Evolutionary conservation across 305 asterid genomes (phyloP), one percentile per base, ranked within the genome.

Genomic region (Ilex paraguariensis): DNA sequence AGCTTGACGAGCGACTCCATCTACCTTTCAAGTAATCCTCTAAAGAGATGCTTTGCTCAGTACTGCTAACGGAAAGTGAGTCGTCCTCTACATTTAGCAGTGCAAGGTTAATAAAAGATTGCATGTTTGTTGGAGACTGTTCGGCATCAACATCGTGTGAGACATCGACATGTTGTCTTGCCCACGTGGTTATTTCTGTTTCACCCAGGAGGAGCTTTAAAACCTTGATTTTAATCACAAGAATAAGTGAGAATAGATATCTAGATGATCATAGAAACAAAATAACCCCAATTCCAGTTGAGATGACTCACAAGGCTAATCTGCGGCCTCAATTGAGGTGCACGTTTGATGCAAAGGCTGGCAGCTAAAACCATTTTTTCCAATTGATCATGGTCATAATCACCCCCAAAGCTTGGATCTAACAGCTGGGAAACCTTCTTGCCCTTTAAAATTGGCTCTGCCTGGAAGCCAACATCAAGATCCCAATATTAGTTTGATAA

Each of bases 81-180:
- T 85, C 94, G 12, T 88, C 95, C 67, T 83, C 96, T 77, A 86
- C 46, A 62, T 88, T 74, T 46, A 77, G 79, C 68, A 91, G 70
- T 7, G 95, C 98, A 3, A 91, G 88, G 57, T 91, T 86, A 64
- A 91, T 75, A 71, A 83, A 84, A 33, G 90, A 85, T 73, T 91
- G 94, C 68, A 91, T 81, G 55, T 80, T 73, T 61, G 78, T 65
- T 3, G 78, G 60, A 5, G 86, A 82, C 45, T 78, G 86, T 75
- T 75, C 30, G 5, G 40, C 56, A 9, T 64, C 69, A 8, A n/a
- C 42, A 13, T 56, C 69, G 15, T 66, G 66, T 12, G 81, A 62
- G 11, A 62, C 70, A 56, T 77, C 76, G 3, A 63, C 72, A 58
- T 82, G 87, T 44, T n/a, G 51, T 49, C 31, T 81, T 21, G 95